phyloP scores from a whole-genome alignment of 148 eudicot species.

The Silene latifolia region DNA sequence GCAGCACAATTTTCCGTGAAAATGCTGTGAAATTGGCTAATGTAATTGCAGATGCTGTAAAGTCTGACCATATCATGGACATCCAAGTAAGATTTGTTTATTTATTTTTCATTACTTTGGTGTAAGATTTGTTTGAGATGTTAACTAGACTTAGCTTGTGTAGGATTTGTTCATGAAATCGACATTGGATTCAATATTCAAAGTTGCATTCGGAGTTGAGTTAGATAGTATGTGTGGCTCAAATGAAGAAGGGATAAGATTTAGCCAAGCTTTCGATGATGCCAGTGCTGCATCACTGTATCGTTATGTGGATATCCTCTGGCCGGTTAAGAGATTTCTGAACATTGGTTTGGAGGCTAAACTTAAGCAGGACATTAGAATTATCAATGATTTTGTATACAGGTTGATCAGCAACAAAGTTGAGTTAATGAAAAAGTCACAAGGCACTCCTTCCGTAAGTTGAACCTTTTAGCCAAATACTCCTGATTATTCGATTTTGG shows the following conservation, averaged over 20 bases:
- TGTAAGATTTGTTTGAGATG: background rate
- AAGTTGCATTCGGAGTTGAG: conserved; percentile 64
- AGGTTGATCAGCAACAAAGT: conserved; percentile 46
- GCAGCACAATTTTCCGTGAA: conserved; percentile 45
- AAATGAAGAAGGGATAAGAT: conserved; percentile 50
- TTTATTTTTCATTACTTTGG: background rate
- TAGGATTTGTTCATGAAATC: conserved; percentile 80
- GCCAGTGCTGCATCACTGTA: conserved; percentile 42
- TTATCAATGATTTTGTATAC: conserved; percentile 47
- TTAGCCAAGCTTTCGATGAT: conserved; percentile 57
- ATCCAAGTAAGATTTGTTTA: conserved; percentile 47
- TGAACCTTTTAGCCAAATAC: too few species aligned
- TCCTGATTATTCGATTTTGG: too few species aligned
- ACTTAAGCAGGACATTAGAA: conserved; percentile 36
- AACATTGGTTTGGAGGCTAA: conserved; percentile 58
- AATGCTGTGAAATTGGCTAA: conserved; percentile 55
- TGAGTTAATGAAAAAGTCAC: conserved; percentile 29
- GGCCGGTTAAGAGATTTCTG: conserved; percentile 59
- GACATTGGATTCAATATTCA: conserved; percentile 71
- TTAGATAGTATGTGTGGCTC: conserved; percentile 63
- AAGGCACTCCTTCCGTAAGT: conserved; percentile 37
- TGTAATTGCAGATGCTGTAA: conserved; percentile 49
- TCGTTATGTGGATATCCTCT: conserved; percentile 57
- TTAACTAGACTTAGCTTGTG: conserved; percentile 8
- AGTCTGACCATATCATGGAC: conserved; percentile 37